phyloP scores from a whole-genome alignment of 768 basidiomycete genomes.

The Mycena latifolia region DNA sequence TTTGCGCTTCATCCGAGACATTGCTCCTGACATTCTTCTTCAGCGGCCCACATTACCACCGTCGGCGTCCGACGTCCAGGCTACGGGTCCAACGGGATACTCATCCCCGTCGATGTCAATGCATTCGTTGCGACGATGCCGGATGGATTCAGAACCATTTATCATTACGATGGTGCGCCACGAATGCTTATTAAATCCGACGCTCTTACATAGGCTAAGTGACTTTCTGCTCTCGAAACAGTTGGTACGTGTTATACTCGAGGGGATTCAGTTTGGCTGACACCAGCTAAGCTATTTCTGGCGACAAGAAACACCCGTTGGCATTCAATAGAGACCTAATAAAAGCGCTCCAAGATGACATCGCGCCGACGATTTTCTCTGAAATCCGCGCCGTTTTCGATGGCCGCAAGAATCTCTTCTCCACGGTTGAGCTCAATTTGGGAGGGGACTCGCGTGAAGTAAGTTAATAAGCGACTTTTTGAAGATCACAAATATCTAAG shows the following conservation, averaged over 20 bases:
- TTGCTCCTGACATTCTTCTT: too few species aligned
- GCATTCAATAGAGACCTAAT: too few species aligned
- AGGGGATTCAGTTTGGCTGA: too few species aligned
- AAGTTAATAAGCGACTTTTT: too few species aligned
- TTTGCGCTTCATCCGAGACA: too few species aligned
- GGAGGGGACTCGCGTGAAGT: too few species aligned
- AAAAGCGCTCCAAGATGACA: conserved; percentile 55
- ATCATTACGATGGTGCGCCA: conserved; percentile 78
- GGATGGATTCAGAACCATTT: conserved; percentile 66
- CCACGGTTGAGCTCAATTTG: too few species aligned
- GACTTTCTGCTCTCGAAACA: conserved; percentile 59
- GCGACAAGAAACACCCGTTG: too few species aligned
- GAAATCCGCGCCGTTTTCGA: too few species aligned
- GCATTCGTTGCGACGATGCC: conserved; percentile 66
- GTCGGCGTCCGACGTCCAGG: conserved; percentile 74
- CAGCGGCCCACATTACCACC: conserved; percentile 50
- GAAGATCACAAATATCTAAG: too few species aligned
- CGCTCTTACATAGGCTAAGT: conserved; percentile 64
- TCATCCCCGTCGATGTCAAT: conserved; percentile 56
- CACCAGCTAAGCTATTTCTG: too few species aligned
- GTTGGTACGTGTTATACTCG: too few species aligned
- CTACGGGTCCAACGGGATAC: conserved; percentile 63
- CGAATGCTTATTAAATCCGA: not conserved
- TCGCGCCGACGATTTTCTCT: conserved; percentile 63
- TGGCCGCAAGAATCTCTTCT: conserved; percentile 68